A percentile compares a stretch with the other conserved stretches of the same genome.
Conservation (phyloP, 192 early-diverging fungal species). For the Coemansia javaensis region DNA sequence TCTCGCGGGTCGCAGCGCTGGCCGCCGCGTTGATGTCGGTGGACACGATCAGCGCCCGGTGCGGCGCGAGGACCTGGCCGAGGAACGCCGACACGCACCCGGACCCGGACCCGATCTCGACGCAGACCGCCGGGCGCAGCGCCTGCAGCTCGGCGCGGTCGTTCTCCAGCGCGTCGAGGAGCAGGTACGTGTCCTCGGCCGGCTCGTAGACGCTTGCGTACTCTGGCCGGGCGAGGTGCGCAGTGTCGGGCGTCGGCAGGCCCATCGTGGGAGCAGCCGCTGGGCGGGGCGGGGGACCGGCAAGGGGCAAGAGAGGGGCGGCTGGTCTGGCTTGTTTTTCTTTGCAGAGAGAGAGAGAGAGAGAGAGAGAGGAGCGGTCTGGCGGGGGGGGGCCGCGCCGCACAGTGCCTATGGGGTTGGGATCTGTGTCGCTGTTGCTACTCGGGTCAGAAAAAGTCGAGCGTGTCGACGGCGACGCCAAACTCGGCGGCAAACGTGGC, state of each 20-base stretch:
- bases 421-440: not conserved
- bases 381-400: too few species aligned
- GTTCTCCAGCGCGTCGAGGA: slow-evolving; percentile 87
- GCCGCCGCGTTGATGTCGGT: slow-evolving; percentile 86
- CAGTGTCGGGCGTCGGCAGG: slow-evolving; percentile 72
- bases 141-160: slow-evolving; percentile 56
- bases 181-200: slow-evolving; percentile 88
- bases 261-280: slow-evolving; percentile 26
- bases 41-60: slow-evolving; percentile 43
- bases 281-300: too few species aligned
- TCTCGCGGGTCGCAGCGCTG: slow-evolving; percentile 58
- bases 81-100: slow-evolving; percentile 85
- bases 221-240: slow-evolving; percentile 61
- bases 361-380: too few species aligned
- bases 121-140: slow-evolving; percentile 59
- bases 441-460: slow-evolving; percentile 38
- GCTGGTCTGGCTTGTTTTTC: too few species aligned
- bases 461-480: slow-evolving; percentile 38
- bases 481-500: slow-evolving; percentile 38
- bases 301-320: too few species aligned
- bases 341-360: too few species aligned
- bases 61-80: slow-evolving; percentile 21
- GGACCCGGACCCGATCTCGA: slow-evolving; percentile 88
- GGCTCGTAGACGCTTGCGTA: slow-evolving; percentile 82
- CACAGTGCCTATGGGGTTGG: not conserved